phyloP scores from a whole-genome alignment of 108 stramenopile species.

The Cyclotella atomus region DNA sequence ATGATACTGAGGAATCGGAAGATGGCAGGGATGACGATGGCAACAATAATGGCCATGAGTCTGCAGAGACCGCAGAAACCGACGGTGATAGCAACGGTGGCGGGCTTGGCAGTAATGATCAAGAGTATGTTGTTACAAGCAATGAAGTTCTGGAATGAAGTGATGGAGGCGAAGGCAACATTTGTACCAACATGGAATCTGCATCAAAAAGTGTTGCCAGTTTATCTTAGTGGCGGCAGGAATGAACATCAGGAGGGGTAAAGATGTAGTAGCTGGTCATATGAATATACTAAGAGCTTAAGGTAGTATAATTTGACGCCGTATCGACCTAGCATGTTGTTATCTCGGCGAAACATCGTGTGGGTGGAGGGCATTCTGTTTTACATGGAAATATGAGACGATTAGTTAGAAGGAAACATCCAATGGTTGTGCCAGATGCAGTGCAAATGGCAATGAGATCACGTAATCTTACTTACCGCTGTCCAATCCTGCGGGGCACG shows the following conservation, averaged over 20 bases:
- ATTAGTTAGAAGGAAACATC: too few species aligned
- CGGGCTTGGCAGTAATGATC: background rate
- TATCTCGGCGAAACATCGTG: slow-evolving; percentile 4
- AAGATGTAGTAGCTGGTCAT: too few species aligned
- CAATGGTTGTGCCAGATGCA: too few species aligned
- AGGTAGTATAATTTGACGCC: too few species aligned
- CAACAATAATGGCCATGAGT: background rate
- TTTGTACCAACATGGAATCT: too few species aligned
- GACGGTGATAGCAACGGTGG: background rate
- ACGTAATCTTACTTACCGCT: background rate
- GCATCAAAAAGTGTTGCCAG: too few species aligned
- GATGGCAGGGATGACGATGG: background rate
- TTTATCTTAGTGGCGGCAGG: too few species aligned
- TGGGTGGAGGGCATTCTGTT: slow-evolving; percentile 5
- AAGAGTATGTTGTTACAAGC: background rate
- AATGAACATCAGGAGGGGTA: too few species aligned
- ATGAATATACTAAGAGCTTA: too few species aligned
- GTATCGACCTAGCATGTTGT: too few species aligned
- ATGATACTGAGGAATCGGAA: background rate
- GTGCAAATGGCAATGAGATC: too few species aligned
- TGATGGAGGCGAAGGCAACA: background rate
- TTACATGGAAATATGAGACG: too few species aligned
- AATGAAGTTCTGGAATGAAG: background rate
- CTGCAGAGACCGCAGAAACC: background rate
- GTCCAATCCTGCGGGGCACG: slow-evolving; percentile 4